Conservation (phyloP, 208 protist genomes). For the Crithidia mellificae region DNA sequence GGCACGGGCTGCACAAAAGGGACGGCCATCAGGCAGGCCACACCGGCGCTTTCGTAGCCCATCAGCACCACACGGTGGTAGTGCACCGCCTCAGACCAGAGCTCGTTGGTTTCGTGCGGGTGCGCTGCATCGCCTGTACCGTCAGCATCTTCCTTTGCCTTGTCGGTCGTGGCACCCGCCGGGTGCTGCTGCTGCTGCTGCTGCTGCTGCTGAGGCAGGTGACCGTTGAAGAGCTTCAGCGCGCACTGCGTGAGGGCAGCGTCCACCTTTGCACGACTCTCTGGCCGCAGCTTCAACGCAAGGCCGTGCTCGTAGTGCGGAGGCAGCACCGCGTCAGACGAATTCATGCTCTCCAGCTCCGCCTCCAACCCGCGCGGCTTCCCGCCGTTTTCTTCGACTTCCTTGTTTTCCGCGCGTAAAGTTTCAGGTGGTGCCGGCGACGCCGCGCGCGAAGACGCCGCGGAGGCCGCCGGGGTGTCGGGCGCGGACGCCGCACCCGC, state of each 20-base stretch:
- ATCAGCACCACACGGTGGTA: conserved; percentile 41
- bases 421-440: neutral
- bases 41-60: conserved; percentile 40
- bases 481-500: too few relatives aligned
- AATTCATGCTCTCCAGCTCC: conserved; percentile 13
- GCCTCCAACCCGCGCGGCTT: too few relatives aligned
- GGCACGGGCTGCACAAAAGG: conserved; percentile 23
- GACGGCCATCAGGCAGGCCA: conserved; percentile 35
- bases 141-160: too few relatives aligned
- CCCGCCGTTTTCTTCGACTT: neutral
- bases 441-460: neutral
- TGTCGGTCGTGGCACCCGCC: neutral
- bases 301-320: conserved; percentile 14
- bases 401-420: too few relatives aligned
- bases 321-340: neutral
- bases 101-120: too few relatives aligned
- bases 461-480: neutral
- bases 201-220: conserved; percentile 15
- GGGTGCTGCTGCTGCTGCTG: neutral
- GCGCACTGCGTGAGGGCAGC: conserved; percentile 9
- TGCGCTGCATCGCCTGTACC: too few relatives aligned
- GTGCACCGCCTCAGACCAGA: conserved; percentile 21
- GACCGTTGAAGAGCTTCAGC: conserved; percentile 19
- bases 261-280: neutral
- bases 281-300: neutral